Base-by-base conservation (phyloP, 2,329 filamentous ascomycete species). In the Pleoardoris graminearum region DNA sequence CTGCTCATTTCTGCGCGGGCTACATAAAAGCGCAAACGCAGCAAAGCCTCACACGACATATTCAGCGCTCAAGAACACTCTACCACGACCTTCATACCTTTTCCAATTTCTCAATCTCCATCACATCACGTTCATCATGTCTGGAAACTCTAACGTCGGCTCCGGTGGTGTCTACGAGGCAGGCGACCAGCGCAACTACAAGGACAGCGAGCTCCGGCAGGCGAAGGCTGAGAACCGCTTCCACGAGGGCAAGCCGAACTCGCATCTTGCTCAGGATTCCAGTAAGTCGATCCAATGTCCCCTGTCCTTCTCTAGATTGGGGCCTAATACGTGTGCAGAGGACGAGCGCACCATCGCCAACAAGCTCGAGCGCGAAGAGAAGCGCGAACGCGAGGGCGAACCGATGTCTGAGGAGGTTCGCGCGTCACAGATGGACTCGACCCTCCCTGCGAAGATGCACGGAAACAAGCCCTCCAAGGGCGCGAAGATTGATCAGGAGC, bases 401-500 rank as follows among this genome's bases (percentile, higher is more conserved):
- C 57, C 70, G 49, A 60, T 67, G 52, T 59, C 62, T 39, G 57
- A 73, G 38, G 76, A 79, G 62, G 60, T 41, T 33, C 64, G 55
- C 63, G 69, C 63, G 62, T 58, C 23, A 48, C 81, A 88, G 75
- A 74, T 83, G 63, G 86, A 90, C 61, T 80, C 87, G 3, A 89
- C 72, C 3, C 60, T 76, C 37, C 75, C 76, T 12, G 88, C 87
- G 50, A 82, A 75, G 61, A 68, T 79, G 58, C 87, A 91, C 67
- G 87, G 87, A 54, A 91, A 91, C 69, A 80, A 90, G 75, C 88
- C 88, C 1, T 88, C 84, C 17, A 83, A 79, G 66, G 88, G 88
- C 16, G 88, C 88, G 21, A 82, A 88, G 79, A 80, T 90, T 51
- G 88, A 91, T 70, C 82, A 88, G 52, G 70, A 88, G 73, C 61